Evolutionary conservation across 1,139 yeast genomes (phyloP), one percentile per base, ranked within the genome.

Genomic region (Protomyces gravidus): DNA sequence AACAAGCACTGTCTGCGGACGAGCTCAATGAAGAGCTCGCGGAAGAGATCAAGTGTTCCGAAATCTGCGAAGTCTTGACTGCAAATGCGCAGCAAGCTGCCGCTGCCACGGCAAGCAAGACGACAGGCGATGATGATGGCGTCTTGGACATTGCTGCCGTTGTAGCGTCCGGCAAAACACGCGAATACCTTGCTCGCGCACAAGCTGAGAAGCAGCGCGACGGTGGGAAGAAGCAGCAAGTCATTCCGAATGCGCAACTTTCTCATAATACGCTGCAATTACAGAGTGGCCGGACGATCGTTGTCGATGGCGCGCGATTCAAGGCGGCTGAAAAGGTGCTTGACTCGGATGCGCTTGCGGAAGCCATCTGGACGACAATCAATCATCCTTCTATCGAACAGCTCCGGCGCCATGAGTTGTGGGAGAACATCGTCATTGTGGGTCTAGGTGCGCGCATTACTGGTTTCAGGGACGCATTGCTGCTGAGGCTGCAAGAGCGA

Each of bases 101-200:
- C 23, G 63, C 59, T 13, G 42, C 56, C 13, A 36, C 60, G 36
- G 70, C 69, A 2, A 63, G 68, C 27, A 77, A 74, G 4, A 74
- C 71, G 17, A 15, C 36, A 30, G n/a, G 15, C 11, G 82, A 79
- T 11, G 85, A 82, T 45, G 94, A 86, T 36, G 92, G 88, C 50
- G 81, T 83, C 2, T 78, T 89, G 55, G 97, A 92, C 71, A 90
- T 92, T 52, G 97, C 97, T 1, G 89, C 89, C 45, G 83, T 89
- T 67, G 95, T 92, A 6, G 82, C 95, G 0, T 84, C 88, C 63
- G 88, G 83, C 9, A 79, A 84, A 65, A 81, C 88, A 1, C 77
- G 85, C 61, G 89, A 84, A 68, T 76, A 84, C 39, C 72, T 85
- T 57, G 86, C 80, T 58, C 81, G 80, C 67, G 77, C 83, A 55